These are phyloP conservation scores for Lactarius evosmus DNA, from an alignment of 768 basidiomycete species.

Conservation along the genomic window DNA sequence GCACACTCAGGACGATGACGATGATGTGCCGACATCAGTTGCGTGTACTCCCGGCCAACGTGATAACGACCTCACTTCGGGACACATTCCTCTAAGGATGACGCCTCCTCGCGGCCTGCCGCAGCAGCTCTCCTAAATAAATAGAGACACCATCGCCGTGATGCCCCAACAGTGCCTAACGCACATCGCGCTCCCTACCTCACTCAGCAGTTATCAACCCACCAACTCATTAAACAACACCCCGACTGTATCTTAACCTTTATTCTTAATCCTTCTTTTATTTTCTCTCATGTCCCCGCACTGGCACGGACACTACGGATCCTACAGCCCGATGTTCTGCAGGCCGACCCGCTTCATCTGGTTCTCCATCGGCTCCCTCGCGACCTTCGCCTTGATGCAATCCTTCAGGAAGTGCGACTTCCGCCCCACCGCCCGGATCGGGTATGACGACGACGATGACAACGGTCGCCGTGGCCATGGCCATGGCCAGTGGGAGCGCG, in stretches of 20 bases:
- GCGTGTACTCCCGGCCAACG: background rate
- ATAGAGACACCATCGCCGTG: constrained; percentile 2
- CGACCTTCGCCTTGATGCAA: constrained; percentile 38
- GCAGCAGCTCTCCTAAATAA: background rate
- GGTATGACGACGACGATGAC: constrained; percentile 35
- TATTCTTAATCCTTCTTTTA: background rate
- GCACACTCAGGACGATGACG: background rate
- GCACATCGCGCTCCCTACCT: background rate
- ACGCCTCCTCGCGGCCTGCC: constrained; percentile 8
- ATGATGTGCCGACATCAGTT: background rate
- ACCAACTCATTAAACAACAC: background rate
- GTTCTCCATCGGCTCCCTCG: constrained; percentile 60
- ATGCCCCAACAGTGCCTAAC: background rate
- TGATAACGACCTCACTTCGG: too few relatives aligned
- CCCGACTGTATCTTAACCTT: background rate
- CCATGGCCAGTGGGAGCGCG: constrained; percentile 30
- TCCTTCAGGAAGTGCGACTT: constrained; percentile 37
- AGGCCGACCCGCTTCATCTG: constrained; percentile 62
- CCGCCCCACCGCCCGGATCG: constrained; percentile 34
- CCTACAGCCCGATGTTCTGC: constrained; percentile 1
- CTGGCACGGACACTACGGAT: background rate
- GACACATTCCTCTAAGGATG: background rate
- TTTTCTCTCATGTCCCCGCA: background rate
- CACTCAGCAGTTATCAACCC: background rate
- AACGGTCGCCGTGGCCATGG: constrained; percentile 27